Conservation (phyloP, 495 filamentous ascomycete species). For the Penicillium atrosanguineum region DNA sequence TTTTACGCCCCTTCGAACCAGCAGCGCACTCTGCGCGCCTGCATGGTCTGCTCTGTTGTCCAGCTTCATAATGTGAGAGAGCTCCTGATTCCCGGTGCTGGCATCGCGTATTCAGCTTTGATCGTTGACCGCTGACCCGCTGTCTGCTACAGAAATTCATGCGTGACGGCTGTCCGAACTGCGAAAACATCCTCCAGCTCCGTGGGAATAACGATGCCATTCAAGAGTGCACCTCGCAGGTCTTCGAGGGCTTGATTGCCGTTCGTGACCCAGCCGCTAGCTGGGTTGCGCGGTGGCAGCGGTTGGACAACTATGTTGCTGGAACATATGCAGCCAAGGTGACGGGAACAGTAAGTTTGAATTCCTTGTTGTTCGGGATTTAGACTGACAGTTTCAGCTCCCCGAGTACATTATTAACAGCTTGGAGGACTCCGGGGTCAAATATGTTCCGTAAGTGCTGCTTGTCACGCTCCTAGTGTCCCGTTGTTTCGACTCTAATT, state of each 20-base stretch:
- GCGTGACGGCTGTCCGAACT: constrained; percentile 90
- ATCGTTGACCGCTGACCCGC: constrained; percentile 2
- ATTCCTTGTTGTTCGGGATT: background rate
- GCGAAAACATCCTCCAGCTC: constrained; percentile 84
- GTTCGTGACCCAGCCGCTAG: constrained; percentile 72
- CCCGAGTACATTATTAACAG: constrained; percentile 62
- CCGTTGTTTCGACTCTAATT: constrained; percentile 1
- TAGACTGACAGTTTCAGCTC: constrained; percentile 32
- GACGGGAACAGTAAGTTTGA: constrained; percentile 59
- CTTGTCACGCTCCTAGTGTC: constrained; percentile 39
- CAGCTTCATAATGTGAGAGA: constrained; percentile 69
- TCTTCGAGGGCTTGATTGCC: constrained; percentile 86
- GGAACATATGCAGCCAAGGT: constrained; percentile 96
- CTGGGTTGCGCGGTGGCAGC: constrained; percentile 94
- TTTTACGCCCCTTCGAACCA: constrained; percentile 64
- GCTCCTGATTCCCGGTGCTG: background rate
- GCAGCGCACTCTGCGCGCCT: constrained; percentile 82
- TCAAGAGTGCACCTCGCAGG: constrained; percentile 89
- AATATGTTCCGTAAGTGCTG: constrained; percentile 60
- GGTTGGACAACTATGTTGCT: constrained; percentile 79
- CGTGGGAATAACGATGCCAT: constrained; percentile 73
- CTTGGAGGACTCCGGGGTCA: constrained; percentile 66
- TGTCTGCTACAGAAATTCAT: constrained; percentile 62
- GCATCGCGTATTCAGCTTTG: background rate
- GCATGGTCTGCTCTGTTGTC: constrained; percentile 97